phyloP scores from a whole-genome alignment of 148 eudicot genomes.

The Suaeda aralocaspica region DNA sequence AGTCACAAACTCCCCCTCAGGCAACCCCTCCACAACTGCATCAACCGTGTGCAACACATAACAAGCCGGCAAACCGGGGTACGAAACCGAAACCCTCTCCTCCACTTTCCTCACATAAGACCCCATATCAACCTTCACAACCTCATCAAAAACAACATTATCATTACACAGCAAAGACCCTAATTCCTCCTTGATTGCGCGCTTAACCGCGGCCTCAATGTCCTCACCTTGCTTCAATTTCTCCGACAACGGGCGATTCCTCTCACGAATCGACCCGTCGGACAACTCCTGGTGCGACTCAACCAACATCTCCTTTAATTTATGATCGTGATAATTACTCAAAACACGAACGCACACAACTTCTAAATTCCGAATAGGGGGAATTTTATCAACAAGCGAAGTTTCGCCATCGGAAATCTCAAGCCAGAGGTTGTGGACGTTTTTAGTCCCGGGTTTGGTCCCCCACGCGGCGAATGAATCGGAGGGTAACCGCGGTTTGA shows the following conservation, averaged over 20 bases:
- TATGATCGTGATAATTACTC: background rate
- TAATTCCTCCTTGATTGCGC: conserved; percentile 80
- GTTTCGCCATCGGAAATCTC: conserved; percentile 83
- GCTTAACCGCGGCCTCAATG: conserved; percentile 46
- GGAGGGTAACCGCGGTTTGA: conserved; percentile 58
- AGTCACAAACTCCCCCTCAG: conserved; percentile 66
- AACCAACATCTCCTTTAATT: conserved; percentile 34
- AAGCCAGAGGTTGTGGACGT: conserved; percentile 82
- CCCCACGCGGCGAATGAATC: conserved; percentile 86
- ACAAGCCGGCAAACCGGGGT: conserved; percentile 90
- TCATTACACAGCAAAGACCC: conserved; percentile 41
- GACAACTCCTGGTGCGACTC: conserved; percentile 84
- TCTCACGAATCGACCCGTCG: conserved; percentile 51
- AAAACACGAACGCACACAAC: conserved; percentile 53
- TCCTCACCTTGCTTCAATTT: conserved; percentile 72
- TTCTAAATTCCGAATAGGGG: conserved; percentile 70
- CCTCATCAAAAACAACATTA: conserved; percentile 10
- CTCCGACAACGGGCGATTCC: conserved; percentile 62
- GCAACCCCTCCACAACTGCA: conserved; percentile 76
- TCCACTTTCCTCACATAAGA: conserved; percentile 75
- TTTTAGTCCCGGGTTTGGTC: conserved; percentile 81
- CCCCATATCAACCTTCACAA: conserved; percentile 45
- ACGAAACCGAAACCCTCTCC: conserved; percentile 73
- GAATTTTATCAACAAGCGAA: conserved; percentile 49
- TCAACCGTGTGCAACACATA: conserved; percentile 83